Base-by-base conservation (phyloP, 2,329 filamentous ascomycete species). In the Phialophora tarda region DNA sequence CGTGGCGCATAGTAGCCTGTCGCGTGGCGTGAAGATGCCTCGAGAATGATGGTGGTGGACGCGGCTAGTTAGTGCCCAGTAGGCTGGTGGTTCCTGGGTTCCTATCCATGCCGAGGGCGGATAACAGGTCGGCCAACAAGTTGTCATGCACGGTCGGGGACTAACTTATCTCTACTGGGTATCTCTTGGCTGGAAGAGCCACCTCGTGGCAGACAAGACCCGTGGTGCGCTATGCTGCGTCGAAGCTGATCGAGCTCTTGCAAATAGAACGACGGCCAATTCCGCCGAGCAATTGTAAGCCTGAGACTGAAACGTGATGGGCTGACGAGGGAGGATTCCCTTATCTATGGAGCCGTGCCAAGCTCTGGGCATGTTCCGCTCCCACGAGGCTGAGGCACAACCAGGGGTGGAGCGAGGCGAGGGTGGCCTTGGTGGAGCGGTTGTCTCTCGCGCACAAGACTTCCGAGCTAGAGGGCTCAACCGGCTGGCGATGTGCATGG, bases 401-500 rank as follows among this genome's bases (percentile, higher is more conserved):
- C 23, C 17, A 44, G 23, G 55, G 55, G 55, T 47, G 48, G 48
- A 44, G 38, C 38, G 48, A 26, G 48, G 38, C 38, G 53, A 11
- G 14, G 32, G 21, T 14, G 55, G 38, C 32, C 21, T 14, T 14
- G 55, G 55, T 28, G 55, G 55, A 41, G 14, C 17, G 54, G 54
- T 26, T 23, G 10, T 12, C 17, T 12, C 11, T 56, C 53, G 17
- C 28, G 10, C 55, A 21, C 24, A 44, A 58, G 55, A 47, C 6
- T 23, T 58, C 55, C 55, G 44, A 58, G 55, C 21, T 50, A 92
- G 84, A 8, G 89, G 89, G 26, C 88, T 86, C 67, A 88, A 87
- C 32, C 90, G 89, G 1, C 87, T 90, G 23, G 88, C 85, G 74
- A 92, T 89, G 78, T 92, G 90, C 26, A 92, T 90, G 51, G 90